Evolutionary conservation across 2,329 filamentous ascomycete genomes (phyloP).

Genomic region (Fusarium sp.): DNA sequence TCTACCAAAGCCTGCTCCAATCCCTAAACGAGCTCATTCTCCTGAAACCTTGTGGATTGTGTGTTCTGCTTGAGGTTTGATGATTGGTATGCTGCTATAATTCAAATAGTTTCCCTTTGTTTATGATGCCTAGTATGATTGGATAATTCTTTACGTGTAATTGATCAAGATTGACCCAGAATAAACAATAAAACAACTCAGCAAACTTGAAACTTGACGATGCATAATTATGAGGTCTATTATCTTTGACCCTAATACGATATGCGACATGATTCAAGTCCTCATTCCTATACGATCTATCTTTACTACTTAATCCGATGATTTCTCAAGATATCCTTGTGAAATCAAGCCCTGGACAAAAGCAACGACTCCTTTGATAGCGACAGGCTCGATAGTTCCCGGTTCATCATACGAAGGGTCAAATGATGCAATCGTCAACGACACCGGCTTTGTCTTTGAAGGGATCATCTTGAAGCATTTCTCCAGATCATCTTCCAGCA

Average conservation of each 20-base stretch:
- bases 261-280: not conserved
- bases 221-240: not conserved
- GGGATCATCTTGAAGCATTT: slow-evolving; percentile 31
- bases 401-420: slow-evolving; percentile 33
- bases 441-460: slow-evolving; percentile 15
- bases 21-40: slow-evolving; percentile 7
- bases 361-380: slow-evolving; percentile 13
- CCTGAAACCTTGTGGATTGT: slow-evolving; percentile 8
- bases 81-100: not conserved
- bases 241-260: not conserved
- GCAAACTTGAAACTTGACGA: not conserved
- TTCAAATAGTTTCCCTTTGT: not conserved
- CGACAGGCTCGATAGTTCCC: slow-evolving; percentile 25
- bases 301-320: not conserved
- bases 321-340: slow-evolving; percentile 1
- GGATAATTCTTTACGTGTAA: not conserved
- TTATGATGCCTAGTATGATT: not conserved
- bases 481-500: slow-evolving; percentile 40
- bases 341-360: slow-evolving; percentile 24
- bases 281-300: not conserved
- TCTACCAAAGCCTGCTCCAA: slow-evolving; percentile 12
- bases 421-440: slow-evolving; percentile 29
- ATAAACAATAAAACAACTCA: not conserved
- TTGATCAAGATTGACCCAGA: not conserved
- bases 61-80: not conserved